A percentile compares a stretch with the other conserved stretches of the same genome.
Evolutionary conservation across 257 asterid species (phyloP).

Genomic region (Nicotiana sylvestris): DNA sequence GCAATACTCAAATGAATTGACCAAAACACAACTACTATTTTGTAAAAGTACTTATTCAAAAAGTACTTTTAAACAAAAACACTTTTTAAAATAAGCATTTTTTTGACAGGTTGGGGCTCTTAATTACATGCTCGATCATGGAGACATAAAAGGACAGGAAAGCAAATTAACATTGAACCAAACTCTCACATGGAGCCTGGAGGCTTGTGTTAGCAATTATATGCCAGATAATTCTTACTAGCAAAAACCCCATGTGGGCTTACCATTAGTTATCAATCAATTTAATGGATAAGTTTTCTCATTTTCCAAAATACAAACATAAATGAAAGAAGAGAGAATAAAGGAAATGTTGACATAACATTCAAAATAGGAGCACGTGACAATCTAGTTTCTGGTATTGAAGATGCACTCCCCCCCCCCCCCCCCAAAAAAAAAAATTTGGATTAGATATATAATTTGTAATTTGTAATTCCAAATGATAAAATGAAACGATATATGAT

Average conservation of each 20-base stretch:
- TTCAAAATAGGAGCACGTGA: neutral
- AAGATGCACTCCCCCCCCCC: neutral
- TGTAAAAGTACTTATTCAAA: too few species aligned
- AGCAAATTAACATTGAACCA: neutral
- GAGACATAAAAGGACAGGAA: neutral
- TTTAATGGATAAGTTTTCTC: neutral
- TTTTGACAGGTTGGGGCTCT: too few species aligned
- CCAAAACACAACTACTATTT: too few species aligned
- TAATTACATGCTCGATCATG: neutral
- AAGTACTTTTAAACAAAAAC: too few species aligned
- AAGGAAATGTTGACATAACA: neutral
- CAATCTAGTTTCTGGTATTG: neutral
- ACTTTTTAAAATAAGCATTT: too few species aligned
- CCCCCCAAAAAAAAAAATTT: too few species aligned
- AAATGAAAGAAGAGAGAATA: neutral
- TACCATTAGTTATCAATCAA: neutral
- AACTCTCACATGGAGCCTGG: conserved; percentile 9
- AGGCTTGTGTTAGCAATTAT: neutral
- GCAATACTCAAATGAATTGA: too few species aligned
- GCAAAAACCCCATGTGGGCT: neutral
- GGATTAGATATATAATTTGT: too few species aligned
- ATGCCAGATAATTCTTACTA: conserved; percentile 2
- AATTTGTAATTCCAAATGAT: too few species aligned
- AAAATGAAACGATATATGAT: too few species aligned
- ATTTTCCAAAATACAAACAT: neutral